A percentile compares a stretch with the other conserved stretches of the same genome.
Evolutionary conservation across 208 protist genomes (phyloP).

Genomic region (Leishmania mexicana): DNA sequence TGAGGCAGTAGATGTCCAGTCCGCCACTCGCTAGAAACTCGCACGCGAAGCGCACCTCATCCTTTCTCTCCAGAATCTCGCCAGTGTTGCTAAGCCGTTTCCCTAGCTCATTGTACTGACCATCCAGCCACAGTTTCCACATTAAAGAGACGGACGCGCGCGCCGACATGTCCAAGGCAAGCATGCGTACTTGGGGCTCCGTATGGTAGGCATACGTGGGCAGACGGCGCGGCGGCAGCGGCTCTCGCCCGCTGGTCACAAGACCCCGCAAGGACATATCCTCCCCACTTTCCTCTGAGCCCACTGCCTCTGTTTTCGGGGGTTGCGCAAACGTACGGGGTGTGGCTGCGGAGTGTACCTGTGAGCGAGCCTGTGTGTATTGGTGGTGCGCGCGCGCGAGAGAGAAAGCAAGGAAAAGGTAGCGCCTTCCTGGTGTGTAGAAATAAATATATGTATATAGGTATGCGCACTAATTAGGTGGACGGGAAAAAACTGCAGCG

Average conservation of each 20-base stretch:
- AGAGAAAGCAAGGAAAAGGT: neutral
- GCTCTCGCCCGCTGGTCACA: conserved; percentile 22
- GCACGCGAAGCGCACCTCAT: conserved; percentile 40
- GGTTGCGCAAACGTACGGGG: neutral
- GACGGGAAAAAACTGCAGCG: neutral
- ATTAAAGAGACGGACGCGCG: conserved; percentile 7
- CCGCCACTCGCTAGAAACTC: conserved; percentile 72
- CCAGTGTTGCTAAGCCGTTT: conserved; percentile 29
- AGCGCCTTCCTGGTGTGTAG: neutral
- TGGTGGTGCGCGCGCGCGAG: neutral
- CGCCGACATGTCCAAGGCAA: conserved; percentile 4
- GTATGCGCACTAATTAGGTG: neutral
- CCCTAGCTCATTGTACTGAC: conserved; percentile 24
- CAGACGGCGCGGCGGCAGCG: conserved; percentile 29
- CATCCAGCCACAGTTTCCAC: conserved; percentile 32
- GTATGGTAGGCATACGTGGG: conserved; percentile 14
- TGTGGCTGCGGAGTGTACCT: neutral
- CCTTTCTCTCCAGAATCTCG: conserved; percentile 48
- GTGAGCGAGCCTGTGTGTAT: neutral
- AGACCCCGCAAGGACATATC: conserved; percentile 14
- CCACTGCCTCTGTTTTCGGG: neutral
- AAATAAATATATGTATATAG: too few relatives aligned
- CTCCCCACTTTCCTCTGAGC: neutral
- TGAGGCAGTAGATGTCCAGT: conserved; percentile 64
- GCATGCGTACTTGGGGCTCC: neutral